phyloP scores from a whole-genome alignment of 345 rosid species.

The Bretschneidera sinensis region DNA sequence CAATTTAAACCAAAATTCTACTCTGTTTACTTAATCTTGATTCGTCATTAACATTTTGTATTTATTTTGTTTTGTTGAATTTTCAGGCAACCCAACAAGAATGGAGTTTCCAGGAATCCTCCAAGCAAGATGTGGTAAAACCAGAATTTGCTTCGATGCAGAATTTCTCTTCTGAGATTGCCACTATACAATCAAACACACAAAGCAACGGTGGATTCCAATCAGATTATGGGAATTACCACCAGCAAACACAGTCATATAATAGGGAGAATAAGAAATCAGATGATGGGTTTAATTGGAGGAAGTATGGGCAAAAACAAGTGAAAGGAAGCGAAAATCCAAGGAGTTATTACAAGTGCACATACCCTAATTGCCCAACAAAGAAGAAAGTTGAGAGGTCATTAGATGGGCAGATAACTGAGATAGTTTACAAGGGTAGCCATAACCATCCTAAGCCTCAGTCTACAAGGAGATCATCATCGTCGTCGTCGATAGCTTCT shows the following conservation, averaged over 20 bases:
- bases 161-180: slow-evolving; percentile 43
- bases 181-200: slow-evolving; percentile 27
- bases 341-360: slow-evolving; percentile 93
- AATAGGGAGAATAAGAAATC: slow-evolving; percentile 44
- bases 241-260: slow-evolving; percentile 38
- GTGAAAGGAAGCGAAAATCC: slow-evolving; percentile 96
- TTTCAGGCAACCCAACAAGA: slow-evolving; percentile 34
- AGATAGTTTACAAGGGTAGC: slow-evolving; percentile 83
- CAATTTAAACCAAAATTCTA: too few relatives aligned
- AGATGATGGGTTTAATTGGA: slow-evolving; percentile 91
- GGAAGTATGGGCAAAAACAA: slow-evolving; percentile 95
- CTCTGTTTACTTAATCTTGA: background rate
- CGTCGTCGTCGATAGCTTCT: slow-evolving; percentile 8
- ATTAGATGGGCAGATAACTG: slow-evolving; percentile 76
- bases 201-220: slow-evolving; percentile 25
- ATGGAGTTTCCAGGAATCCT: slow-evolving; percentile 38
- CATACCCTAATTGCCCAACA: slow-evolving; percentile 62
- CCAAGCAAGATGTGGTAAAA: slow-evolving; percentile 30
- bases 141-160: slow-evolving; percentile 24
- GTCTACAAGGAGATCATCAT: slow-evolving; percentile 48
- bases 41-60: background rate
- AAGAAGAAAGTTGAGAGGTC: slow-evolving; percentile 94
- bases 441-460: slow-evolving; percentile 91
- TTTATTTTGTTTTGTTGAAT: background rate
- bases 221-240: slow-evolving; percentile 27